These are phyloP conservation scores for Dysphania ambrosioides DNA, from an alignment of 148 eudicot species.

Conservation along the genomic window DNA sequence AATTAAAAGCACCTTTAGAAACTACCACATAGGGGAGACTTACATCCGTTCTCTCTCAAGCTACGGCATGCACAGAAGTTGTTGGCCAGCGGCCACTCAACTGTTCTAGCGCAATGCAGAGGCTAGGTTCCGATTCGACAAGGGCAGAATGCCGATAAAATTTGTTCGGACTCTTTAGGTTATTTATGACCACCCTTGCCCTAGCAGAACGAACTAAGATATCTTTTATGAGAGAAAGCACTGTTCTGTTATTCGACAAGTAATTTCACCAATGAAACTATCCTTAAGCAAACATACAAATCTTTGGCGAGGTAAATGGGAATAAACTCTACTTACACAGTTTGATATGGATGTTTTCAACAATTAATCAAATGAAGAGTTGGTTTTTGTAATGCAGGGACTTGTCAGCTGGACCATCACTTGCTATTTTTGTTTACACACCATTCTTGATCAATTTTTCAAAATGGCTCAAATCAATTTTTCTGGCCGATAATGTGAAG, in stretches of 20 bases:
- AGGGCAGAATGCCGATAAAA: no score
- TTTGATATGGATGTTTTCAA: no score
- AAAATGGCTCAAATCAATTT: slow-evolving; percentile 55
- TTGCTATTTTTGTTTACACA: slow-evolving; percentile 77
- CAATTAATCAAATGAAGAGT: background rate
- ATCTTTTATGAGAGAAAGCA: background rate
- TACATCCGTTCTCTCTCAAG: no score
- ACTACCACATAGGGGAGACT: no score
- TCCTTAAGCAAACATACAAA: slow-evolving; percentile 67
- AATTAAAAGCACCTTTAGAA: no score
- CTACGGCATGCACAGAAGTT: no score
- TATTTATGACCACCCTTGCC: no score
- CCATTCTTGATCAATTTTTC: slow-evolving; percentile 66
- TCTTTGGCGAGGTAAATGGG: slow-evolving; percentile 64
- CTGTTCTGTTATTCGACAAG: slow-evolving; percentile 30
- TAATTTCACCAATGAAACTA: slow-evolving; percentile 70
- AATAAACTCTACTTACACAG: background rate
- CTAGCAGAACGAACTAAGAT: no score
- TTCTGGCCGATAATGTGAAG: slow-evolving; percentile 12
- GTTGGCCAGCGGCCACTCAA: no score
- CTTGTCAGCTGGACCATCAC: slow-evolving; percentile 72
- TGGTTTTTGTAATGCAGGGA: slow-evolving; percentile 47
- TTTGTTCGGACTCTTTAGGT: no score
- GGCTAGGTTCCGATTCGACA: no score
- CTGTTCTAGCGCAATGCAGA: no score